Evolutionary conservation across 495 filamentous ascomycete species (phyloP).

Genomic region (Cercophora samala): DNA sequence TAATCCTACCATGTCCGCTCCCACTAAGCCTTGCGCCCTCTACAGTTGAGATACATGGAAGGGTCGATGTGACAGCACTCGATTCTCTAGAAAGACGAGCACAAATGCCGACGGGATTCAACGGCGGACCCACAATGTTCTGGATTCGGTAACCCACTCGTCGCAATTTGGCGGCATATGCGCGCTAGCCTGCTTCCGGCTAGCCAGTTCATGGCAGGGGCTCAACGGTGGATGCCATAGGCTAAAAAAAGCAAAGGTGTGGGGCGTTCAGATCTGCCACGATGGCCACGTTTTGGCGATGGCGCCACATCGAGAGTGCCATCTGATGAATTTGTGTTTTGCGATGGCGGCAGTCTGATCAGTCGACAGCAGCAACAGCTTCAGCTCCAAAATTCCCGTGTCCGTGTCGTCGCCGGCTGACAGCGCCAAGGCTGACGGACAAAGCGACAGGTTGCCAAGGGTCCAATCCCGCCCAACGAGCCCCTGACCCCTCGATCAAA

Average conservation of each 20-base stretch:
- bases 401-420: too few species aligned
- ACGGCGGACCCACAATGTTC: not conserved
- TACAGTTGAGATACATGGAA: too few species aligned
- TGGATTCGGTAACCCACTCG: constrained; percentile 11
- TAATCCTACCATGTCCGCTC: too few species aligned
- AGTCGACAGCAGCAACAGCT: too few species aligned
- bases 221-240: not conserved
- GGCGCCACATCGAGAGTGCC: not conserved
- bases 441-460: not conserved
- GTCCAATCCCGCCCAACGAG: not conserved
- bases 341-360: not conserved
- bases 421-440: not conserved
- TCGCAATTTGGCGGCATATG: not conserved
- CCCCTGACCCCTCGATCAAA: not conserved
- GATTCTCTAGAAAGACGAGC: too few species aligned
- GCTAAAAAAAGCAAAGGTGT: not conserved
- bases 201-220: not conserved
- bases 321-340: too few species aligned
- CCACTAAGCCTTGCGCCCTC: too few species aligned
- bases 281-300: not conserved
- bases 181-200: not conserved
- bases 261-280: not conserved
- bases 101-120: too few species aligned
- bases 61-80: too few species aligned
- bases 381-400: too few species aligned